Base-by-base conservation (phyloP, 2,329 filamentous ascomycete genomes). In the Elsinoe ampelina region DNA sequence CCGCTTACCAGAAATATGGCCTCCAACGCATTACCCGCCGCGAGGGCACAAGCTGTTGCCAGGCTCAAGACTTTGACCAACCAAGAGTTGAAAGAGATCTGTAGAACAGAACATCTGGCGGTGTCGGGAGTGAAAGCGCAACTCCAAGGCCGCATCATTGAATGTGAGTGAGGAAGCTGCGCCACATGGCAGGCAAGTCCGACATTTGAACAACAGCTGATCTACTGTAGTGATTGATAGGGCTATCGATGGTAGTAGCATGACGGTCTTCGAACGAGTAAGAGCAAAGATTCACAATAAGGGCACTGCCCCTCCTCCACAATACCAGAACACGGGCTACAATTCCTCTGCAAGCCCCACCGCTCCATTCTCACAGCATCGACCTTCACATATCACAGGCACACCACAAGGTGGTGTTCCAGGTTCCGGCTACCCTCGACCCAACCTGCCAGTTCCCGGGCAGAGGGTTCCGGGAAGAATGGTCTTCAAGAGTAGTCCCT, bases 71-170 rank as follows among this genome's bases (percentile, higher is more conserved):
- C 72, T 7, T 70, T 84, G 54, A 74, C 82, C 56, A 84, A 83
- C 66, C 75, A 74, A 59, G 84, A 91, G 64, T 80, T 96, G 50
- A 87, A 89, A 64, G 78, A 78, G 54, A 85, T 97, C 62, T 87
- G 92, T 67, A 80, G 82, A 61, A 76, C 80, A 59, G 88, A 95
- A 73, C 80, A 83, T 47, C 76, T 95, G 35, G 80, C 82, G 62
- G 86, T 88, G 59, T 87, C 85, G 26, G 93, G 93, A 17, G 85
- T 93, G 65, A 98, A 98, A 76, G 82, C 83, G 34, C 81, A 87
- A 41, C 75, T 97, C 59, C 90, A 95, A 72, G 74, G 75, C 58
- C 85, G 92, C 65, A 87, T 96, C 60, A 81, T 86, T 61, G 76
- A 81, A 58, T 81, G 93, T 97, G 62, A 66, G 66, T 61, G 34